phyloP scores from a whole-genome alignment of 768 basidiomycete species.

The Termitomyces heimii region DNA sequence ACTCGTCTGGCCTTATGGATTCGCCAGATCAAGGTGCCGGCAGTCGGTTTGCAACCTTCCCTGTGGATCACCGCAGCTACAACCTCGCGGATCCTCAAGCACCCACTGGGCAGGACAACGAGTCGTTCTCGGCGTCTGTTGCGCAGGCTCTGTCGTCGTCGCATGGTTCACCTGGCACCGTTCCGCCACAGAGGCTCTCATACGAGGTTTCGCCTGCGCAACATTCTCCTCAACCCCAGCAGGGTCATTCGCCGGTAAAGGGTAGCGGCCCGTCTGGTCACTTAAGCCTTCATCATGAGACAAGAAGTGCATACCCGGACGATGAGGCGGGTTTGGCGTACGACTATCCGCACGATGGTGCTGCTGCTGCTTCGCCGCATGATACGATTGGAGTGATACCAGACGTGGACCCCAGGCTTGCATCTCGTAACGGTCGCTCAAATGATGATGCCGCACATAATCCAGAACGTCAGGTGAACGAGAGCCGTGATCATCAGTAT shows the following conservation, averaged over 20 bases:
- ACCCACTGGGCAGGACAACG: conserved; percentile 17
- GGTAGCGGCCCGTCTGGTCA: neutral
- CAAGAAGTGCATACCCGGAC: conserved; percentile 17
- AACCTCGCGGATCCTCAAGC: conserved; percentile 24
- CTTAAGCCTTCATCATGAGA: conserved; percentile 17
- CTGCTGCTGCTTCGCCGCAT: conserved; percentile 19
- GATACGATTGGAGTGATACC: conserved; percentile 38
- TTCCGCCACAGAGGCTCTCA: neutral
- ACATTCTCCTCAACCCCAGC: conserved; percentile 25
- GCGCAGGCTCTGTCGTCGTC: conserved; percentile 23
- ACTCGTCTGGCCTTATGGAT: conserved; percentile 17
- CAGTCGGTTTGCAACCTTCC: conserved; percentile 65
- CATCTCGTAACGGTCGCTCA: conserved; percentile 15
- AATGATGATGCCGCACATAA: neutral
- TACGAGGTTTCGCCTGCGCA: conserved; percentile 9
- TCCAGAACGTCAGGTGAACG: conserved; percentile 1
- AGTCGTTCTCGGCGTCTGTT: conserved; percentile 31
- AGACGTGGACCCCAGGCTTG: conserved; percentile 32
- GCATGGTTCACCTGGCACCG: conserved; percentile 8
- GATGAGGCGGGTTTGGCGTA: conserved; percentile 34
- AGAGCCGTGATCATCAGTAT: neutral
- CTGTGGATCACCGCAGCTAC: conserved; percentile 33
- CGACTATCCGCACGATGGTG: conserved; percentile 13
- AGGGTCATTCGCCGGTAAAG: conserved; percentile 33
- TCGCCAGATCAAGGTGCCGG: conserved; percentile 20